phyloP scores from a whole-genome alignment of 345 rosid species.

The Bruguiera gymnorhiza region DNA sequence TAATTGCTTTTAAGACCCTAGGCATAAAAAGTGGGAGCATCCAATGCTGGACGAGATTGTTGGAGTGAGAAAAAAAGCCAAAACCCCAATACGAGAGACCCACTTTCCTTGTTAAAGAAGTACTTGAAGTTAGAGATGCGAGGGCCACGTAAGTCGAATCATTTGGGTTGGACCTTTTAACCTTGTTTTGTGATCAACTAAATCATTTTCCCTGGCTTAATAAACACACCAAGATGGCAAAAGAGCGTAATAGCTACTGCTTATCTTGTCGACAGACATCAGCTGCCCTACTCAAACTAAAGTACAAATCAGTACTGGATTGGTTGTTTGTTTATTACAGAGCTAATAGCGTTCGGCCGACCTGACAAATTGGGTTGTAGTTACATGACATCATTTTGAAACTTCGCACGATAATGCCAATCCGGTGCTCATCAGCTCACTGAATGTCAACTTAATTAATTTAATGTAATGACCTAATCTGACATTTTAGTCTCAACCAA shows the following conservation, averaged over 20 bases:
- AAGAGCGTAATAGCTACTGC: not conserved
- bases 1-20: not conserved
- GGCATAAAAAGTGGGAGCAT: conserved; percentile 20
- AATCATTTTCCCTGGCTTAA: conserved; percentile 7
- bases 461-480: conserved; percentile 12
- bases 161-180: not conserved
- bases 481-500: conserved; percentile 22
- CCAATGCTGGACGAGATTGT: conserved; percentile 21
- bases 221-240: not conserved
- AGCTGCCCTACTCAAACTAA: not conserved
- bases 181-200: not conserved
- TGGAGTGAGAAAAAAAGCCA: conserved; percentile 1
- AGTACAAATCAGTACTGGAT: not conserved
- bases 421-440: not conserved
- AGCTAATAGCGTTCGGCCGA: not conserved
- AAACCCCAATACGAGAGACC: conserved; percentile 1
- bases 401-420: conserved; percentile 20
- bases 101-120: not conserved
- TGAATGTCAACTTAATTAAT: not conserved
- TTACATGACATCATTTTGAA: conserved; percentile 11
- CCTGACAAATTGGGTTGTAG: conserved; percentile 15
- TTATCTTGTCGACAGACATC: not conserved
- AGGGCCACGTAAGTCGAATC: conserved; percentile 4
- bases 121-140: not conserved
- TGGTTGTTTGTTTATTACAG: not conserved